Percentiles rank a stretch among this genome's conserved stretches.
These are phyloP conservation scores for Crepidotus variabilis DNA, from an alignment of 768 basidiomycete species.

Conservation along the genomic window DNA sequence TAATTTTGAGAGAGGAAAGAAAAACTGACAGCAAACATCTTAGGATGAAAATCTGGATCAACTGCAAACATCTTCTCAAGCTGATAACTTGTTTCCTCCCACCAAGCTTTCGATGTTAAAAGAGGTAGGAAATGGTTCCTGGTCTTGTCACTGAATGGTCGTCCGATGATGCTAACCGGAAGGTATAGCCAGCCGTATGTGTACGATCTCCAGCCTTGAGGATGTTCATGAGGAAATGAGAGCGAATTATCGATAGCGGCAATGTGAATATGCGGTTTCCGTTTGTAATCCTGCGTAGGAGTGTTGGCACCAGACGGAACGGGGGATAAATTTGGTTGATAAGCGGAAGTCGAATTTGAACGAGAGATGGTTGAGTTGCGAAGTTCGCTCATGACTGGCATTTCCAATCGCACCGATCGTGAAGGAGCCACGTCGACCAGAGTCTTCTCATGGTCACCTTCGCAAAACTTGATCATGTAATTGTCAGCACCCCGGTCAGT, in stretches of 20 bases:
- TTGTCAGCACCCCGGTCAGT: conserved; percentile 88
- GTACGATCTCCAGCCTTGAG: conserved; percentile 72
- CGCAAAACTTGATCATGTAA: conserved; percentile 91
- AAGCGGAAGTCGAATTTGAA: conserved; percentile 34
- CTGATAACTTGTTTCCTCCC: conserved; percentile 82
- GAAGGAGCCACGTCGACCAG: conserved; percentile 79
- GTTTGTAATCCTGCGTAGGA: conserved; percentile 42
- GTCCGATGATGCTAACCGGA: conserved; percentile 80
- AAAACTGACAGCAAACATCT: conserved; percentile 73
- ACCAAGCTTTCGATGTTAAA: conserved; percentile 83
- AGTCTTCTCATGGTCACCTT: conserved; percentile 73
- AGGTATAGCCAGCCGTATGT: conserved; percentile 89
- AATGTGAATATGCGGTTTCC: conserved; percentile 81
- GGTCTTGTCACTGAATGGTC: conserved; percentile 82
- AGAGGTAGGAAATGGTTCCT: conserved; percentile 79
- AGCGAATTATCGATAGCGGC: conserved; percentile 94
- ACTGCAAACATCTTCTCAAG: conserved; percentile 73
- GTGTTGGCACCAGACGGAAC: conserved; percentile 31
- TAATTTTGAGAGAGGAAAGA: conserved; percentile 2
- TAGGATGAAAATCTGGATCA: conserved; percentile 85
- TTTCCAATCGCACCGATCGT: conserved; percentile 57
- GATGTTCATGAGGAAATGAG: conserved; percentile 90
- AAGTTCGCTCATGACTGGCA: conserved; percentile 74
- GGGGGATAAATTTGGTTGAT: conserved; percentile 32
- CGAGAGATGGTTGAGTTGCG: conserved; percentile 39